A percentile compares a stretch with the other conserved stretches of the same genome.
These are phyloP conservation scores for Tricholoma bakamatsutake DNA, from an alignment of 768 basidiomycete species.

Conservation along the genomic window DNA sequence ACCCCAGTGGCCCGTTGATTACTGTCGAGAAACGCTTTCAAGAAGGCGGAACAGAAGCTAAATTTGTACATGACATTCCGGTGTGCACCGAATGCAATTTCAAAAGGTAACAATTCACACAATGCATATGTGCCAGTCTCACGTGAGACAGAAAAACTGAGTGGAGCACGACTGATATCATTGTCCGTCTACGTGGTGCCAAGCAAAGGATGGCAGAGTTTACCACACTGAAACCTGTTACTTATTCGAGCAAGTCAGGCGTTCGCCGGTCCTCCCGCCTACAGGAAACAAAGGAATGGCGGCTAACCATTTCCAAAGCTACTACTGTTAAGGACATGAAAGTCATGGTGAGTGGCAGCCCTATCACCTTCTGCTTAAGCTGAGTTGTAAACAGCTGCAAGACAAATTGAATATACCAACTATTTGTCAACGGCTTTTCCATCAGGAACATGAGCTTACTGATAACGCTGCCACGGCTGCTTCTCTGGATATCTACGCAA, in stretches of 20 bases:
- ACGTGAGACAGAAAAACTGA: constrained; percentile 38
- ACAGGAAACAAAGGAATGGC: constrained; percentile 47
- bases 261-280: constrained; percentile 68
- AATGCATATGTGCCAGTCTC: neutral
- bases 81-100: constrained; percentile 60
- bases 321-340: constrained; percentile 80
- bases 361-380: neutral
- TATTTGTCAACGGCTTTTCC: constrained; percentile 69
- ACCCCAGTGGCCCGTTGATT: constrained; percentile 51
- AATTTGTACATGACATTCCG: constrained; percentile 42
- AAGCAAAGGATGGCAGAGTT: constrained; percentile 12
- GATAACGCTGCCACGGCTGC: constrained; percentile 57
- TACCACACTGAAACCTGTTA: constrained; percentile 11
- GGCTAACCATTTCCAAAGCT: constrained; percentile 51
- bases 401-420: constrained; percentile 61
- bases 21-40: constrained; percentile 32
- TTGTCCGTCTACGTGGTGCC: constrained; percentile 37
- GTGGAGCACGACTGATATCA: constrained; percentile 58
- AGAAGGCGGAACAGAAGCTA: constrained; percentile 24
- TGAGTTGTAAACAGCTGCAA: constrained; percentile 42
- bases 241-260: constrained; percentile 34
- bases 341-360: constrained; percentile 44
- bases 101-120: constrained; percentile 37
- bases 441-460: constrained; percentile 54
- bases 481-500: constrained; percentile 43